Evolutionary conservation across 345 rosid genomes (phyloP), one percentile per base, ranked within the genome.

Genomic region (Melaleuca quinquenervia): DNA sequence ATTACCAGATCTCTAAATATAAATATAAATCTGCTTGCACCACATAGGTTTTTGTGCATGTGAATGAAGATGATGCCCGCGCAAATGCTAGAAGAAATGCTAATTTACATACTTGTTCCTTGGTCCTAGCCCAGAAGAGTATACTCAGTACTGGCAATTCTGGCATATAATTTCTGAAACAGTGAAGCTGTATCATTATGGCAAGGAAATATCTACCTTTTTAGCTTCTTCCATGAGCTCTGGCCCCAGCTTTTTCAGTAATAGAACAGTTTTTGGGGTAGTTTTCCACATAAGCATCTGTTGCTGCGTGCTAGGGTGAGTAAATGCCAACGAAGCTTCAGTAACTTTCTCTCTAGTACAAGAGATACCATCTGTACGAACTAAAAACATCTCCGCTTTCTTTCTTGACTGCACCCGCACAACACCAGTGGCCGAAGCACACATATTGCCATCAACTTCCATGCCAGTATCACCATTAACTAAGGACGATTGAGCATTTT

Each of bases 211-310:
- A 36, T n/a, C 32, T 89, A 97, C 99, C 98, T 95, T 95, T 93
- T 96, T 96, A 80, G 99, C 96, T 93, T 97, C 94, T 90, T 97
- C 96, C 98, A 95, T 95, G 80, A 97, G 97, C 89, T 93, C 98
- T 86, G 89, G 90, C 52, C 99, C 99, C 53, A 95, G 96, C 91
- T 97, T 97, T 90, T 97, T 97, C 91, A 97, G 89, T 88, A 97
- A 88, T 62, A 97, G 89, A 26, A 92, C 98, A 53, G 99, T 97
- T 90, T 91, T 97, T 62, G 99, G 99, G 26, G 94, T 92, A 85
- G 98, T 87, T 91, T 97, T 97, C 99, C 99, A 97, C 94, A 97
- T 94, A 88, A 97, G 98, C 99, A 97, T 97, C 94, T 96, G 98
- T 85, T 97, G 99, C 91, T 96, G 99, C 55, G 99, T 97, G 89